These are phyloP conservation scores for Camelina laxa DNA, from an alignment of 345 rosid genomes.

Conservation along the genomic window DNA sequence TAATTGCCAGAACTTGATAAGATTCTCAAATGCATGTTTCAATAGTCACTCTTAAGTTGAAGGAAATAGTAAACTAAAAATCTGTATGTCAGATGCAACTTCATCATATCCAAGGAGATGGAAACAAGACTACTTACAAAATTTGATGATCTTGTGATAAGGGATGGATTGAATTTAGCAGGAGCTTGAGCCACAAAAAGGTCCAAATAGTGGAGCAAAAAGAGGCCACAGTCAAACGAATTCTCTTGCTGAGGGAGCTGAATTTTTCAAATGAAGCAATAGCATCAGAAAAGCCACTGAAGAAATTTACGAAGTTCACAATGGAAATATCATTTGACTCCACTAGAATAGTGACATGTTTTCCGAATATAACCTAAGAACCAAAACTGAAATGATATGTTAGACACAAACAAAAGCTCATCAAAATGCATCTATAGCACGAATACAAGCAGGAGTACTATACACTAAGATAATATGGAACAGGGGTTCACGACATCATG, in stretches of 20 bases:
- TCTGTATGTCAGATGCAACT: conserved; percentile 15
- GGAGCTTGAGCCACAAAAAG: conserved; percentile 79
- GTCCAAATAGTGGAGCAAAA: conserved; percentile 90
- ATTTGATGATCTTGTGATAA: conserved; percentile 49
- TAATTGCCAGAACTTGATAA: not conserved
- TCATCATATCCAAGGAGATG: conserved; percentile 8
- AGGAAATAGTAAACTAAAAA: not conserved
- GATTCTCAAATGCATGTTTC: conserved; percentile 13
- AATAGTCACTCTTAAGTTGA: not conserved
- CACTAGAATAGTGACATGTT: conserved; percentile 11
- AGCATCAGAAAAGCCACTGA: conserved; percentile 26
- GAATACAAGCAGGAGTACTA: conserved; percentile 9
- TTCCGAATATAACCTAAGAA: not conserved
- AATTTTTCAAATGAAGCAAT: conserved; percentile 32
- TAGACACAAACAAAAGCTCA: conserved; percentile 6
- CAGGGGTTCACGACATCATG: conserved; percentile 15
- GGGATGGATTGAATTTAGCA: conserved; percentile 63
- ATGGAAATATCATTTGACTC: not conserved
- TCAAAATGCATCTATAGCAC: conserved; percentile 6
- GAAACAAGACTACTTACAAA: conserved; percentile 62
- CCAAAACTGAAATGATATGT: conserved; percentile 14
- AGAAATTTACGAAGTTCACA: conserved; percentile 17
- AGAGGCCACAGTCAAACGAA: conserved; percentile 91
- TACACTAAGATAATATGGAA: conserved; percentile 4
- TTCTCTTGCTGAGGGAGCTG: conserved; percentile 98